Conservation (phyloP, 768 basidiomycete species). For the Lyophyllum semitale region DNA sequence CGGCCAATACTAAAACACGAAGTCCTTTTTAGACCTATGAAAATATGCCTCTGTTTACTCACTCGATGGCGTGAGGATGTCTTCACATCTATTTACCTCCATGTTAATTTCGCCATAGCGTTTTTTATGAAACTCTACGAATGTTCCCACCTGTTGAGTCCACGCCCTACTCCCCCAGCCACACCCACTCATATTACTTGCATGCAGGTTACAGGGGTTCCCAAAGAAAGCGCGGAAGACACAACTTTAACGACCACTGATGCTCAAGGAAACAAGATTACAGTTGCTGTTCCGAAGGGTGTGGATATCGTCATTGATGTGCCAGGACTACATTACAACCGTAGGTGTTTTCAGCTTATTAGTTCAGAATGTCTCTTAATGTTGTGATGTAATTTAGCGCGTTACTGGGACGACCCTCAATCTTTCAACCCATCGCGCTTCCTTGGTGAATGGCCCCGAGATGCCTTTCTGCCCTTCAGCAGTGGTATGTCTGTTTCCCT, state of each 20-base stretch:
- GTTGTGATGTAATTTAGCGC: slow-evolving; percentile 33
- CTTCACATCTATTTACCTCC: background rate
- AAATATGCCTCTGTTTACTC: slow-evolving; percentile 39
- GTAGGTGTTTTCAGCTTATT: slow-evolving; percentile 29
- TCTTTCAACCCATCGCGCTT: slow-evolving; percentile 49
- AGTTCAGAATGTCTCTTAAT: background rate
- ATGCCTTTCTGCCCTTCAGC: slow-evolving; percentile 58
- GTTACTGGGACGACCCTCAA: slow-evolving; percentile 57
- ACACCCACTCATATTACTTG: background rate
- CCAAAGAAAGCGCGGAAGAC: slow-evolving; percentile 49
- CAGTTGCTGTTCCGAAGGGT: slow-evolving; percentile 45
- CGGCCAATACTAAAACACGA: background rate
- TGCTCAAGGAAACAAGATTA: slow-evolving; percentile 36
- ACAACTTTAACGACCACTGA: slow-evolving; percentile 38
- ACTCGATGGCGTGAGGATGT: slow-evolving; percentile 36
- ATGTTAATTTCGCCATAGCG: slow-evolving; percentile 27
- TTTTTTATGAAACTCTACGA: slow-evolving; percentile 52
- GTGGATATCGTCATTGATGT: slow-evolving; percentile 36
- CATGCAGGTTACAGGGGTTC: slow-evolving; percentile 38
- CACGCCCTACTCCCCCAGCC: background rate
- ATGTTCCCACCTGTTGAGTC: slow-evolving; percentile 46
- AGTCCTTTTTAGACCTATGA: slow-evolving; percentile 34
- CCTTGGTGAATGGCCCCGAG: slow-evolving; percentile 53
- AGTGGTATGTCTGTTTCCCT: slow-evolving; percentile 31
- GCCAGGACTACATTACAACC: slow-evolving; percentile 51